Percentiles rank a stretch among this genome's conserved stretches.
These are phyloP conservation scores for Besnoitia besnoiti DNA, from an alignment of 169 alveolate genomes.

Conservation along the genomic window DNA sequence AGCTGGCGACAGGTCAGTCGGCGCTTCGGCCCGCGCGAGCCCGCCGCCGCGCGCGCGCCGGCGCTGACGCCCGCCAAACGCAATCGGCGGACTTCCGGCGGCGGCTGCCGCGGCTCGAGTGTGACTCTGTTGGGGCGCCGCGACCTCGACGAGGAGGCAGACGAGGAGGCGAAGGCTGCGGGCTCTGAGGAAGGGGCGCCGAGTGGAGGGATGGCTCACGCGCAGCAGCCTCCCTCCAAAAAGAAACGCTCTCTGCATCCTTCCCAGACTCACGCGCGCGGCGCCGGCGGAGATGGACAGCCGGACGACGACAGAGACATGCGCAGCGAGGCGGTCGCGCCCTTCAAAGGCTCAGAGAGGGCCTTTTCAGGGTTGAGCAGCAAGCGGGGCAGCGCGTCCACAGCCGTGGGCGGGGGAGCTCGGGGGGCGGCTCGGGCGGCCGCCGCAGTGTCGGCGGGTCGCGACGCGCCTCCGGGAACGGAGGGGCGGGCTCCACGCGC, in stretches of 20 bases:
- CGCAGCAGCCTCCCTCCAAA: constrained; percentile 54
- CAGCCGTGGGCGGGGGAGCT: constrained; percentile 35
- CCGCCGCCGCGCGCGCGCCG: constrained; percentile 41
- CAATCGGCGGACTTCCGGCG: constrained; percentile 63
- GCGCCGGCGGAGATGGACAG: background rate
- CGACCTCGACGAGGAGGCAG: background rate
- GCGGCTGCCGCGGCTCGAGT: background rate
- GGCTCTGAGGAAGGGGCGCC: constrained; percentile 11
- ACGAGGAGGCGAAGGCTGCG: background rate
- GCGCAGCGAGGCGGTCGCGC: background rate
- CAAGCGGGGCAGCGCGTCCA: constrained; percentile 36
- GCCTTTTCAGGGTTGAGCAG: background rate
- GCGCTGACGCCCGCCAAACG: constrained; percentile 66
- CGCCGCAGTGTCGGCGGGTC: constrained; percentile 62
- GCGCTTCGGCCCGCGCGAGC: too few relatives aligned
- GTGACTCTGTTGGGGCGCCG: background rate
- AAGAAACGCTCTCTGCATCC: constrained; percentile 10
- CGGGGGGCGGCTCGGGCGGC: constrained; percentile 23
- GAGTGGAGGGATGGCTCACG: constrained; percentile 10
- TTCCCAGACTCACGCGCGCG: background rate
- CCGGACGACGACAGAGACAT: background rate
- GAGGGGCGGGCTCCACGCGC: constrained; percentile 39
- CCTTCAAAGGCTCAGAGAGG: background rate
- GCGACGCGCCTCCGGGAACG: constrained; percentile 47
- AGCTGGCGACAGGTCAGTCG: background rate